phyloP scores from a whole-genome alignment of 768 basidiomycete genomes.

The Agrocybe chaxingu region DNA sequence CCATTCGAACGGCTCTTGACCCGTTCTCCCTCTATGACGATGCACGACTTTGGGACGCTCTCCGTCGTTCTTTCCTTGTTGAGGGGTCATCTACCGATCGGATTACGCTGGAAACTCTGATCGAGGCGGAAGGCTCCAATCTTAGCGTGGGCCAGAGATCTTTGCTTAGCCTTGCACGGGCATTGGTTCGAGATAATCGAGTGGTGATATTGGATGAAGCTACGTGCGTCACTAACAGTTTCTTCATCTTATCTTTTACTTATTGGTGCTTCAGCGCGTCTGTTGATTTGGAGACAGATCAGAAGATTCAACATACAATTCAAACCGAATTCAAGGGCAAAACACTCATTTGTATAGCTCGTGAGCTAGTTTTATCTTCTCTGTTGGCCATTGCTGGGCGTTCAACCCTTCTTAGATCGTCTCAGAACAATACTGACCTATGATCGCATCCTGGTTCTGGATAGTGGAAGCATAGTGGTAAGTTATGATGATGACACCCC shows the following conservation, averaged over 20 bases:
- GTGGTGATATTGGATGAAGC: slow-evolving; percentile 84
- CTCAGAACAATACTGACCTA: slow-evolving; percentile 75
- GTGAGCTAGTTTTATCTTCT: slow-evolving; percentile 35
- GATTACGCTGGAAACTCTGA: slow-evolving; percentile 68
- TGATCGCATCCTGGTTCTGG: slow-evolving; percentile 69
- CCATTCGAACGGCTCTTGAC: slow-evolving; percentile 55
- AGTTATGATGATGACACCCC: slow-evolving; percentile 6
- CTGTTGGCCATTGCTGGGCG: background rate
- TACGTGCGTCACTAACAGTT: slow-evolving; percentile 29
- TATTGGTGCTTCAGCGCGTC: slow-evolving; percentile 39
- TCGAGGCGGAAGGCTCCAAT: slow-evolving; percentile 77
- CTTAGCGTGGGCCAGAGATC: slow-evolving; percentile 71
- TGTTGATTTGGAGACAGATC: slow-evolving; percentile 77
- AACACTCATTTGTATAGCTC: slow-evolving; percentile 77
- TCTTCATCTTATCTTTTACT: background rate
- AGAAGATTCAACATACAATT: slow-evolving; percentile 81
- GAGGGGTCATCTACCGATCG: slow-evolving; percentile 28
- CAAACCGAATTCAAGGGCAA: slow-evolving; percentile 66
- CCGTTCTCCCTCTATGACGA: slow-evolving; percentile 63
- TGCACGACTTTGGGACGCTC: slow-evolving; percentile 67
- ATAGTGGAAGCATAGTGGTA: slow-evolving; percentile 55
- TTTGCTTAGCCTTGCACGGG: slow-evolving; percentile 74
- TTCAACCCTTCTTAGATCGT: slow-evolving; percentile 41
- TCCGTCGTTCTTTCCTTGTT: slow-evolving; percentile 53
- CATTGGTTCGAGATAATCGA: slow-evolving; percentile 71